phyloP scores from a whole-genome alignment of 2,329 filamentous ascomycete species.

The Aaosphaeria arxii region DNA sequence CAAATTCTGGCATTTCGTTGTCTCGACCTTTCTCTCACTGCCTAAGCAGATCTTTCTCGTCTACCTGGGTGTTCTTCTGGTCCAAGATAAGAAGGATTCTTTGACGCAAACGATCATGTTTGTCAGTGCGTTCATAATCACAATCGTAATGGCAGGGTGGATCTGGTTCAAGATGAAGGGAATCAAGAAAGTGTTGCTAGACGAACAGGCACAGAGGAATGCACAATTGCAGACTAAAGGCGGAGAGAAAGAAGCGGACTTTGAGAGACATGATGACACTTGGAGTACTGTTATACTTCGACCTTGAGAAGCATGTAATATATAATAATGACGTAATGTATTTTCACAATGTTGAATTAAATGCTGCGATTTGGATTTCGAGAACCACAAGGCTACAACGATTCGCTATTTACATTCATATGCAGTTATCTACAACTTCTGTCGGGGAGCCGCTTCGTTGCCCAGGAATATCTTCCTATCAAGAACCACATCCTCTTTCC shows the following conservation, averaged over 20 bases:
- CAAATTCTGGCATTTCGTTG: constrained; percentile 34
- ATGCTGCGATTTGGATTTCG: too few relatives aligned
- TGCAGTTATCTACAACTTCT: too few relatives aligned
- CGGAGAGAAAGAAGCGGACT: too few relatives aligned
- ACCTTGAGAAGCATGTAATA: too few relatives aligned
- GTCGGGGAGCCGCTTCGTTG: background rate
- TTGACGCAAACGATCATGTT: constrained; percentile 29
- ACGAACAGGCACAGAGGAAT: constrained; percentile 22
- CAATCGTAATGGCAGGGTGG: constrained; percentile 27
- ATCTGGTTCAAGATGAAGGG: constrained; percentile 34
- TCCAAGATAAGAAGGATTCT: constrained; percentile 21
- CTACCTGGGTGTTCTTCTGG: constrained; percentile 31
- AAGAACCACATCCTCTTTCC: background rate
- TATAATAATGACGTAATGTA: too few relatives aligned
- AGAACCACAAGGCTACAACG: too few relatives aligned
- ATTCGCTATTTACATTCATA: too few relatives aligned
- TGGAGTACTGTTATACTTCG: too few relatives aligned
- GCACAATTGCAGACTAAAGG: too few relatives aligned
- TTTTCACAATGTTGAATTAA: too few relatives aligned
- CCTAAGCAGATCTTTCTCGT: constrained; percentile 37
- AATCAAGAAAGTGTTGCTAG: constrained; percentile 28
- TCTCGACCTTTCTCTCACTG: constrained; percentile 31
- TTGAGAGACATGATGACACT: too few relatives aligned
- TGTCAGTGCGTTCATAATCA: constrained; percentile 22
- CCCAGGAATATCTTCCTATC: background rate